Percentiles rank a stretch among this genome's conserved stretches.
Evolutionary conservation across 2,329 filamentous ascomycete genomes (phyloP).

Genomic region (Pseudocercospora crystallina): DNA sequence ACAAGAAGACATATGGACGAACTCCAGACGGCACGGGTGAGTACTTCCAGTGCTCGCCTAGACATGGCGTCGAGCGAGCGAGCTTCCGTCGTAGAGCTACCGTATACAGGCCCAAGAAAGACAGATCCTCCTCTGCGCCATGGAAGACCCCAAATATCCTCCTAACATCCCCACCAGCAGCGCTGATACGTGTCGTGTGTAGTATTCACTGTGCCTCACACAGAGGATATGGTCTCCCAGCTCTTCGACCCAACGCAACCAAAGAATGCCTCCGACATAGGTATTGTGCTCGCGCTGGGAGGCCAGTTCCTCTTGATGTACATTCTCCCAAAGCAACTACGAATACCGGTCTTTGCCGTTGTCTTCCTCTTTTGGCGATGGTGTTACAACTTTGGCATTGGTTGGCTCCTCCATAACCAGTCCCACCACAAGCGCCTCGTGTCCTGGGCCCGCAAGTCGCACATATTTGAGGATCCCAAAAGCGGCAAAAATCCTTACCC

Average conservation of each 20-base stretch:
- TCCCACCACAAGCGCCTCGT: slow-evolving; percentile 85
- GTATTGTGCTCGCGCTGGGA: slow-evolving; percentile 76
- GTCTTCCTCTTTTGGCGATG: slow-evolving; percentile 91
- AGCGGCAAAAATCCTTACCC: slow-evolving; percentile 82
- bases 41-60: slow-evolving; percentile 39
- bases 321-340: slow-evolving; percentile 66
- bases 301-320: slow-evolving; percentile 73
- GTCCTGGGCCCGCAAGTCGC: slow-evolving; percentile 80
- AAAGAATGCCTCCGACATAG: slow-evolving; percentile 85
- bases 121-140: background rate
- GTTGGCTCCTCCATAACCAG: slow-evolving; percentile 82
- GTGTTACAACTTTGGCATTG: slow-evolving; percentile 92
- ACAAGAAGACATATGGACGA: slow-evolving; percentile 82
- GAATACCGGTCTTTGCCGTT: slow-evolving; percentile 74
- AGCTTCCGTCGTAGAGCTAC: slow-evolving; percentile 10
- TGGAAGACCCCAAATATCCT: too few species aligned
- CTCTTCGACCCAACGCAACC: slow-evolving; percentile 90
- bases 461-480: slow-evolving; percentile 79
- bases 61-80: slow-evolving; percentile 4
- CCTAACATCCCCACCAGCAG: slow-evolving; percentile 6
- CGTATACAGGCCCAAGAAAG: slow-evolving; percentile 11
- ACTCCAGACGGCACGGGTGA: slow-evolving; percentile 87
- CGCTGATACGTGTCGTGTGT: slow-evolving; percentile 28
- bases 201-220: slow-evolving; percentile 96
- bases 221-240: slow-evolving; percentile 98